These are phyloP conservation scores for Suillus brevipes DNA, from an alignment of 768 basidiomycete species.

Conservation along the genomic window DNA sequence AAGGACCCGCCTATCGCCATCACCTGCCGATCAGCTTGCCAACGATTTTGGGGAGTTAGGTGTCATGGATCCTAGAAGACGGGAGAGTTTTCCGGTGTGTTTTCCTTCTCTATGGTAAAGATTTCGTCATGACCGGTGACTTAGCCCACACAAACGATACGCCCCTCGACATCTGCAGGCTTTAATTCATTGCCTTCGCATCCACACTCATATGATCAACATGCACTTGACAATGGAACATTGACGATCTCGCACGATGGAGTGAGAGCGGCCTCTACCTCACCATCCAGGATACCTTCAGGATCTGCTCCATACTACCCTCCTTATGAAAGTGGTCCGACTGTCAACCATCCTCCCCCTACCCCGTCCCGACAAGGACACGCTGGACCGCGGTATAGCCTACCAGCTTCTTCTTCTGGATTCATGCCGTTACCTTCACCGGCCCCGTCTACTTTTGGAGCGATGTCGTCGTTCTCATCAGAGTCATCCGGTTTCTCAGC, in stretches of 20 bases:
- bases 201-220: slow-evolving; percentile 42
- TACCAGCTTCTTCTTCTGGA: slow-evolving; percentile 67
- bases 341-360: slow-evolving; percentile 32
- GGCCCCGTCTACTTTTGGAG: slow-evolving; percentile 38
- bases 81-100: slow-evolving; percentile 64
- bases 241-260: neutral
- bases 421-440: slow-evolving; percentile 56
- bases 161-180: slow-evolving; percentile 37
- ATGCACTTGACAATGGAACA: slow-evolving; percentile 3
- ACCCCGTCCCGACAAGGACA: slow-evolving; percentile 20
- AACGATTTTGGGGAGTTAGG: slow-evolving; percentile 69
- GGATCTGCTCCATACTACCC: slow-evolving; percentile 43
- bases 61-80: slow-evolving; percentile 48
- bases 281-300: slow-evolving; percentile 34
- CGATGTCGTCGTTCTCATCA: slow-evolving; percentile 37
- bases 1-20: slow-evolving; percentile 38
- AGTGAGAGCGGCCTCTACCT: slow-evolving; percentile 35
- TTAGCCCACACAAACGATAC: slow-evolving; percentile 38
- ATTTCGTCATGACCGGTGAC: slow-evolving; percentile 17
- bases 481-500: slow-evolving; percentile 32
- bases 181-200: slow-evolving; percentile 36
- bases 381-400: slow-evolving; percentile 63
- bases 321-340: slow-evolving; percentile 43
- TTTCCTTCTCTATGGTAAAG: slow-evolving; percentile 6
- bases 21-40: slow-evolving; percentile 49